Evolutionary conservation across 2,329 filamentous ascomycete species (phyloP).

Genomic region (Aspergillus chevalieri): DNA sequence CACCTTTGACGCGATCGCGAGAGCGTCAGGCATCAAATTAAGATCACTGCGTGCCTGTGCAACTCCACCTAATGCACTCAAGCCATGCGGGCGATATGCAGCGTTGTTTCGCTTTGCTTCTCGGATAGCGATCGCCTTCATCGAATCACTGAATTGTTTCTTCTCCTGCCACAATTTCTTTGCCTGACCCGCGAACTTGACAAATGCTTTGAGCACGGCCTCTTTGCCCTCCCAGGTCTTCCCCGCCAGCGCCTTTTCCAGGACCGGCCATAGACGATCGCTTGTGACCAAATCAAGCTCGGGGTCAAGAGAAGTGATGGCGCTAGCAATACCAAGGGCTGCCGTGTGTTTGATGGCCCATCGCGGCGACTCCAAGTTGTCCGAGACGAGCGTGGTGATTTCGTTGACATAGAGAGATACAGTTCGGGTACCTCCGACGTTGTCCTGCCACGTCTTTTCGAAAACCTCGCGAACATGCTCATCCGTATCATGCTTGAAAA

Average conservation of each 20-base stretch:
- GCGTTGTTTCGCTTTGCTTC: conserved; percentile 90
- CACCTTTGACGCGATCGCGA: conserved; percentile 56
- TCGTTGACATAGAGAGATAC: conserved; percentile 80
- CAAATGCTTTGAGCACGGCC: conserved; percentile 70
- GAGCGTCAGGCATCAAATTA: conserved; percentile 63
- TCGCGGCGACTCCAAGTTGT: conserved; percentile 68
- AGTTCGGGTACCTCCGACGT: conserved; percentile 76
- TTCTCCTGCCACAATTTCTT: conserved; percentile 54
- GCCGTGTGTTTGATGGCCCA: conserved; percentile 90
- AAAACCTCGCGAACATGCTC: conserved; percentile 75
- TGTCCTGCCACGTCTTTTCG: conserved; percentile 79
- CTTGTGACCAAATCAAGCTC: conserved; percentile 56
- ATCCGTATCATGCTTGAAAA: conserved; percentile 79
- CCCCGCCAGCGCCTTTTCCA: conserved; percentile 73
- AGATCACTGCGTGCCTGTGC: conserved; percentile 62
- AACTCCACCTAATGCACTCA: conserved; percentile 66
- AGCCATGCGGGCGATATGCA: conserved; percentile 70
- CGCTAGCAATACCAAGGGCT: conserved; percentile 71
- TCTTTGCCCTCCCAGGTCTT: conserved; percentile 96
- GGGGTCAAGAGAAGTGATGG: conserved; percentile 57
- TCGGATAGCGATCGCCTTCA: conserved; percentile 65
- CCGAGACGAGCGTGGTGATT: conserved; percentile 63
- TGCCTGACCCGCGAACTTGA: conserved; percentile 65
- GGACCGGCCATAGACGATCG: conserved; percentile 67
- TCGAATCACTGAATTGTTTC: conserved; percentile 55